phyloP scores from a whole-genome alignment of 352 stramenopile genomes.

The Phytophthora kernoviae region DNA sequence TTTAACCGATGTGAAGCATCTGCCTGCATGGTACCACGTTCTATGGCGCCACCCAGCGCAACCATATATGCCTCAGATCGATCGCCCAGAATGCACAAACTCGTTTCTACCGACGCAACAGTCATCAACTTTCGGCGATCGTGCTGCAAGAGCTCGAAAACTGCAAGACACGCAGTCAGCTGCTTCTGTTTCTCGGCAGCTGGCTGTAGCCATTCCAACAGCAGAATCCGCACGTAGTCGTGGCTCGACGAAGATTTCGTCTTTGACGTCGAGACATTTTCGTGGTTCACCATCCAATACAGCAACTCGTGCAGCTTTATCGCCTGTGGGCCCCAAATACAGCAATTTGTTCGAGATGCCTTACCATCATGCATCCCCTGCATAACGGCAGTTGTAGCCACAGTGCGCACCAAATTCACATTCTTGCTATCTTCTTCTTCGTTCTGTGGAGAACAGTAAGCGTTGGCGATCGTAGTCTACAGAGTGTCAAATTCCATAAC shows the following conservation, averaged over 20 bases:
- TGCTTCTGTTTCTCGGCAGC: constrained; percentile 50
- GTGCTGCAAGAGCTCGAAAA: constrained; percentile 69
- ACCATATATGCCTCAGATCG: constrained; percentile 17
- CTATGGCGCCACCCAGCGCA: constrained; percentile 20
- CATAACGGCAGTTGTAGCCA: constrained; percentile 45
- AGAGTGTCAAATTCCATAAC: not conserved
- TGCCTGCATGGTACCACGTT: constrained; percentile 19
- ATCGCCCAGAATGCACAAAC: constrained; percentile 10
- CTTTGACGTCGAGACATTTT: constrained; percentile 3
- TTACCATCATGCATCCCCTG: constrained; percentile 49
- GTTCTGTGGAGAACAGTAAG: constrained; percentile 15
- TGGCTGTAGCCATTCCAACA: constrained; percentile 40
- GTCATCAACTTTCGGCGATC: constrained; percentile 20
- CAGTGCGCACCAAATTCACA: constrained; percentile 51
- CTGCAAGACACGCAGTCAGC: constrained; percentile 53
- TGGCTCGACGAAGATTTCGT: not conserved
- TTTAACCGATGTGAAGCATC: constrained; percentile 39
- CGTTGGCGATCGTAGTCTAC: constrained; percentile 16
- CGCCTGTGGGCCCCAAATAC: constrained; percentile 53
- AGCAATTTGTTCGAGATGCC: constrained; percentile 56
- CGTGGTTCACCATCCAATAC: constrained; percentile 48
- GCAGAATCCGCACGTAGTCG: constrained; percentile 36
- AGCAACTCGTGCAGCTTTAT: constrained; percentile 57
- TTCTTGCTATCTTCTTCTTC: not conserved
- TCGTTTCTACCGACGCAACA: not conserved